Base-by-base conservation (phyloP, 306 rosid species). In the Oemleria cerasiformis region DNA sequence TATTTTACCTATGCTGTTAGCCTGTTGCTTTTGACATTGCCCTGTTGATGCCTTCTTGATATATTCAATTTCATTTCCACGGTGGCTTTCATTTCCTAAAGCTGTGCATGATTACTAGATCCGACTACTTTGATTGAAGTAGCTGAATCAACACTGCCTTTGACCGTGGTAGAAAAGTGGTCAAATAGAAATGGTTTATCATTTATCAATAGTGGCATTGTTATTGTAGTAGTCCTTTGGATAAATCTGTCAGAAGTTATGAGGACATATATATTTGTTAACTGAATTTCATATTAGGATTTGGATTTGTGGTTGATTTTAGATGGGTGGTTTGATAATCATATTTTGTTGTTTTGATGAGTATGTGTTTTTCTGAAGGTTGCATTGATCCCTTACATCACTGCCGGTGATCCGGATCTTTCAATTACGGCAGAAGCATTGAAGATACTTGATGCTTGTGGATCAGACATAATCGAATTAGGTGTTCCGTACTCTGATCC, bases 401-500 rank as follows among this genome's bases (percentile, higher is more conserved):
- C 94, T 21, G 92, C 96, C 4, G 98, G 97, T 68, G 98, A 94
- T 84, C 98, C 98, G 45, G 96, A 94, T 78, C 96, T 94, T 70
- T 82, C 95, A 59, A 88, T 89, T 64, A 94, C 98, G 2, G 95
- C 92, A 53, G 85, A 91, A 82, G 98, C 97, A 72, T 73, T 94
- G 82, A 94, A 91, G 86, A 81, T 94, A 73, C 96, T 94, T 15
- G 92, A 92, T 72, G 71, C 85, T 42, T 82, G 89, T 67, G 98
- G 98, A 47, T 91, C 96, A 3, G 97, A 94, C 87, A 89, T 94
- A 76, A 94, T 94, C 45, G 98, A 94, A 74, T 79, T 94, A 2
- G 98, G 98, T 8, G 92, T 91, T 68, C 98, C 97, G 0, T 94
- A 94, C 77, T 91, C 98, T 13, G 97, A 94, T 82, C 97, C 98